Evolutionary conservation across 2,329 filamentous ascomycete genomes (phyloP).

Genomic region (Trichoderma pleuroti): DNA sequence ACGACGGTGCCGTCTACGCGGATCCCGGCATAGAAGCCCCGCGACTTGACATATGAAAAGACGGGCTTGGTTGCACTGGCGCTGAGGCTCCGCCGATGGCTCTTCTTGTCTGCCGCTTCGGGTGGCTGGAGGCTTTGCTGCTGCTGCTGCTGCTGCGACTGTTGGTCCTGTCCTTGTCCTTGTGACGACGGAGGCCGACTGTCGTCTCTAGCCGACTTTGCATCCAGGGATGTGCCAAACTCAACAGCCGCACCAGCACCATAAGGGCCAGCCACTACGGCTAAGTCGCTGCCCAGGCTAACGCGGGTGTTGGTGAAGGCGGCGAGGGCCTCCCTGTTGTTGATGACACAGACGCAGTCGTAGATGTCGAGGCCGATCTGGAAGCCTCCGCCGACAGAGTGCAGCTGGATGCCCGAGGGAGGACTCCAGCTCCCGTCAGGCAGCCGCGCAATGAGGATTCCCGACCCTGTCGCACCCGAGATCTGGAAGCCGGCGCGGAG

Average conservation of each 20-base stretch:
- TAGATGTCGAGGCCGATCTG: conserved; percentile 82
- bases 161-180: neutral
- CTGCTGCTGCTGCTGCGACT: conserved; percentile 8
- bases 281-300: conserved; percentile 74
- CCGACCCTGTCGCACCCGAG: conserved; percentile 64
- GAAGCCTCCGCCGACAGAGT: conserved; percentile 76
- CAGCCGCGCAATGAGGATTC: conserved; percentile 59
- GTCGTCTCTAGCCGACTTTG: neutral
- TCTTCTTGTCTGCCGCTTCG: conserved; percentile 26
- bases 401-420: conserved; percentile 76
- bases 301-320: conserved; percentile 73
- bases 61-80: conserved; percentile 39
- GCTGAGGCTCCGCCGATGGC: conserved; percentile 31
- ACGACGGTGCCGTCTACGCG: conserved; percentile 85
- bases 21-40: conserved; percentile 82
- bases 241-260: conserved; percentile 73
- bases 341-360: conserved; percentile 85
- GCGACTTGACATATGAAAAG: conserved; percentile 77
- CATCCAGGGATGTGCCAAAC: conserved; percentile 37
- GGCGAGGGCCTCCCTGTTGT: conserved; percentile 69
- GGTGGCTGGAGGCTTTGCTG: conserved; percentile 28
- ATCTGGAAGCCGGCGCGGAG: conserved; percentile 64
- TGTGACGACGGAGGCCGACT: conserved; percentile 1
- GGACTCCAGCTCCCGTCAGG: conserved; percentile 71
- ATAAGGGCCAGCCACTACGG: conserved; percentile 65